Base-by-base conservation (phyloP, 352 stramenopile genomes). In the Saprolegnia parasitica region DNA sequence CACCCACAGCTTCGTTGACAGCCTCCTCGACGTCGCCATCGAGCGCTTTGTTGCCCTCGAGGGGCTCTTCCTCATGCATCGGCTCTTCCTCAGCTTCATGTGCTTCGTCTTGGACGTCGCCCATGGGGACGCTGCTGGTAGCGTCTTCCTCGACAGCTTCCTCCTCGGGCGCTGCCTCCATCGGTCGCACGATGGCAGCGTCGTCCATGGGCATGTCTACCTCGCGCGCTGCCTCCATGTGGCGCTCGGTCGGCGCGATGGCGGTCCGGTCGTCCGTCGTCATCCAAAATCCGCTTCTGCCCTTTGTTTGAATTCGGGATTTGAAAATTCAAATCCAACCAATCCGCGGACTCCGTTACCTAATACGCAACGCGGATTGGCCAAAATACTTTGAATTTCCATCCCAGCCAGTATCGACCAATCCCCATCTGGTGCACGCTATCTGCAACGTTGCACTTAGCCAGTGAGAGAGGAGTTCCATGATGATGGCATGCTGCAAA, bases 271-370 rank as follows among this genome's bases (percentile, higher is more conserved):
- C 52, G 11, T 60, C 52, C 11, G 52, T 60, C 52, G 35, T 60
- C 35, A 35, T 60, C n/a, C 24, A 35, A 60, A 60, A 60, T 60
- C 35, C 35, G 9, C 13, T 42, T 60, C 3, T 15, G 13, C 52
- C 24, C 11, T 42, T 60, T n/a, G 3, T 35, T 35, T 35, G 29
- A 35, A 35, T 35, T 35, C 5, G 29, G 29, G 29, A 49, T 49
- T 49, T 49, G 18, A 49, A 60, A 60, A 60, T 60, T 60, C 52
- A 60, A 60, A 60, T 60, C 16, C 3, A 60, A 24, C 52, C 52
- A 60, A 60, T 60, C 52, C 52, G 11, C 52, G 52, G 29, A 5
- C 29, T 6, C 29, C 5, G 29, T 35, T 35, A 6, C 29, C 29
- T 6, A 35, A 35, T 35, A 35, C 29, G 2, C 29, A 35, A 2